Evolutionary conservation across 768 basidiomycete species (phyloP).

Genomic region (Russula earlei): DNA sequence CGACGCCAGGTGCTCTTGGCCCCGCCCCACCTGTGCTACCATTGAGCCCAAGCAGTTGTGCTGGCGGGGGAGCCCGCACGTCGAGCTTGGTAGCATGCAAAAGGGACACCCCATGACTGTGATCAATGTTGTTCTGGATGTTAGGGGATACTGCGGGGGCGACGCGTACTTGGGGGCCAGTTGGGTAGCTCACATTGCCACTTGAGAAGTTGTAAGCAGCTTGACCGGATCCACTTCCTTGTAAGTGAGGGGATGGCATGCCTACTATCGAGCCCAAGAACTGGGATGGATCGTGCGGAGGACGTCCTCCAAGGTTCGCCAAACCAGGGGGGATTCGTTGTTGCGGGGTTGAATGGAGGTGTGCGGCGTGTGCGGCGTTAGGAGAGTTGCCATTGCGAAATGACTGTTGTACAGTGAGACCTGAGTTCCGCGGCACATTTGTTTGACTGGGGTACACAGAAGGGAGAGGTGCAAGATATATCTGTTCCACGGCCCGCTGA

Average conservation of each 20-base stretch:
- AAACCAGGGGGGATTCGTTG: conserved; percentile 72
- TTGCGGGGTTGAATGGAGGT: conserved; percentile 36
- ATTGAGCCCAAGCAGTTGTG: conserved; percentile 36
- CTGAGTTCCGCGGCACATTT: conserved; percentile 38
- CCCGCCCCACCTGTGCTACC: conserved; percentile 40
- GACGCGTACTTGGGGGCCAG: conserved; percentile 39
- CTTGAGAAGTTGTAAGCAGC: conserved; percentile 32
- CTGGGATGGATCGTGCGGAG: conserved; percentile 69
- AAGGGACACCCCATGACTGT: conserved; percentile 43
- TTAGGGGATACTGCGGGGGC: conserved; percentile 37
- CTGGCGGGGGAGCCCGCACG: conserved; percentile 40
- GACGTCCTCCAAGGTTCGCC: conserved; percentile 73
- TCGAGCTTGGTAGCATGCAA: conserved; percentile 49
- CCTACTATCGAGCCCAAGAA: conserved; percentile 38
- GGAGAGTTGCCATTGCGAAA: conserved; percentile 69
- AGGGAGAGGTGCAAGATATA: conserved; percentile 43
- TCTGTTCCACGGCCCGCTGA: conserved; percentile 43
- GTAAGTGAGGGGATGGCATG: conserved; percentile 24
- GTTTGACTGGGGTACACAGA: conserved; percentile 47
- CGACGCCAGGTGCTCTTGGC: conserved; percentile 38
- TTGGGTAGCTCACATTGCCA: conserved; percentile 21
- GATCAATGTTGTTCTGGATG: conserved; percentile 36
- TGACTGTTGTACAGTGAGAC: conserved; percentile 45
- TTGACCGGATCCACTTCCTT: conserved; percentile 10
- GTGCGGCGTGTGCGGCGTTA: conserved; percentile 38